Conservation (phyloP, 371 early-diverging fungal species). For the Mucor velutinosus region DNA sequence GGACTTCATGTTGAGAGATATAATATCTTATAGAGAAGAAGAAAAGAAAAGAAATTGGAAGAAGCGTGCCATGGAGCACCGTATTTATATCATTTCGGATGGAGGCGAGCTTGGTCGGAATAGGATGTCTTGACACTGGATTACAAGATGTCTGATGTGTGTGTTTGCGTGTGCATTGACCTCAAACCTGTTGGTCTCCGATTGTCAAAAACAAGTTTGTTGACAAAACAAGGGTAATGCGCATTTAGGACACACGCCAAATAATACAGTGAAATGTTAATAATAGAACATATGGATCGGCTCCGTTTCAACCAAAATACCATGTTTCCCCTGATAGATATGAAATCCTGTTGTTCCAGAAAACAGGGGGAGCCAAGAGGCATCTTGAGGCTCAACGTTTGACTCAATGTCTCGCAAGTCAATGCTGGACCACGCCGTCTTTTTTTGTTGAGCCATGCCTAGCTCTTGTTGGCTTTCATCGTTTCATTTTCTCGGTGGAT, state of each 20-base stretch:
- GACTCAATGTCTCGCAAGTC: neutral
- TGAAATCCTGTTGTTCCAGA: neutral
- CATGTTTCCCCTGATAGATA: neutral
- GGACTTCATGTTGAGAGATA: constrained; percentile 22
- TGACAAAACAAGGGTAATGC: neutral
- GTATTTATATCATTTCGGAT: neutral
- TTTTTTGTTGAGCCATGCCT: neutral
- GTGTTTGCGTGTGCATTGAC: neutral
- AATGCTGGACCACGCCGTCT: no score
- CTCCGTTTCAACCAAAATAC: neutral
- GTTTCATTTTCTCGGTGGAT: neutral
- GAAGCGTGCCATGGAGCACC: neutral
- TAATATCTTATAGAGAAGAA: neutral
- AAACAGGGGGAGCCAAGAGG: neutral
- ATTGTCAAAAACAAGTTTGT: neutral
- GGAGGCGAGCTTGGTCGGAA: neutral
- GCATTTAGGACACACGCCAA: neutral
- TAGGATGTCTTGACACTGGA: neutral
- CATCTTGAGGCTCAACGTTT: neutral
- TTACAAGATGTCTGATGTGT: no score
- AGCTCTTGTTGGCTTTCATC: neutral
- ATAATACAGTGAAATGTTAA: neutral
- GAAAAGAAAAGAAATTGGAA: neutral
- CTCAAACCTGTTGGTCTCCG: neutral
- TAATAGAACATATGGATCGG: neutral